A percentile compares a stretch with the other conserved stretches of the same genome.
Evolutionary conservation across 2,329 filamentous ascomycete species (phyloP).

Genomic region (Cordyceps fumosorosea): DNA sequence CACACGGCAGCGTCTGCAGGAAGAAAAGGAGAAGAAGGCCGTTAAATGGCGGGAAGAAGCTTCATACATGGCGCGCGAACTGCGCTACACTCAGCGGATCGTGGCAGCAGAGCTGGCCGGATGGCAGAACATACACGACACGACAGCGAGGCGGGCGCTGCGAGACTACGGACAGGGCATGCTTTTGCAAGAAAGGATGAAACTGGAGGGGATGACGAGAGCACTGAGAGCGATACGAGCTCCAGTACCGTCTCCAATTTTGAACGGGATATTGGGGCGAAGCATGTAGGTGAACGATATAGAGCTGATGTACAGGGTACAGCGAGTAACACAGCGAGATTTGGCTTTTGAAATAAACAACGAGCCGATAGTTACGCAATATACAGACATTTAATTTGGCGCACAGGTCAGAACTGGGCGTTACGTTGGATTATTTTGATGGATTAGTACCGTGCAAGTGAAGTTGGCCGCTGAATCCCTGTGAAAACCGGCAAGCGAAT

Average conservation of each 20-base stretch:
- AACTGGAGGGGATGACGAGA: slow-evolving; percentile 72
- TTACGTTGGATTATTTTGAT: not conserved
- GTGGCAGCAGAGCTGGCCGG: slow-evolving; percentile 87
- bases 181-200: slow-evolving; percentile 72
- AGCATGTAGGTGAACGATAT: not conserved
- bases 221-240: slow-evolving; percentile 60
- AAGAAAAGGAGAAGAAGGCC: slow-evolving; percentile 78
- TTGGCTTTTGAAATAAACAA: not conserved
- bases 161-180: slow-evolving; percentile 70
- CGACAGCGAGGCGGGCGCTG: slow-evolving; percentile 67
- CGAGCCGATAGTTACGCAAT: not conserved
- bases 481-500: too few relatives aligned
- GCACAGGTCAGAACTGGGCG: not conserved
- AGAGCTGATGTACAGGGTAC: not conserved
- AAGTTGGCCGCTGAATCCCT: not conserved
- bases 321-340: not conserved
- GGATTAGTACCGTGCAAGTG: not conserved
- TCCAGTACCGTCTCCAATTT: not conserved
- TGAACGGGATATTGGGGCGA: not conserved
- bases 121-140: slow-evolving; percentile 86
- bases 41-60: slow-evolving; percentile 63
- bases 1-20: slow-evolving; percentile 70
- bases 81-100: slow-evolving; percentile 87
- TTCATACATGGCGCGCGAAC: slow-evolving; percentile 67
- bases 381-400: not conserved